Evolutionary conservation across 2,329 filamentous ascomycete genomes (phyloP).

Genomic region (Aspergillus glaucus): DNA sequence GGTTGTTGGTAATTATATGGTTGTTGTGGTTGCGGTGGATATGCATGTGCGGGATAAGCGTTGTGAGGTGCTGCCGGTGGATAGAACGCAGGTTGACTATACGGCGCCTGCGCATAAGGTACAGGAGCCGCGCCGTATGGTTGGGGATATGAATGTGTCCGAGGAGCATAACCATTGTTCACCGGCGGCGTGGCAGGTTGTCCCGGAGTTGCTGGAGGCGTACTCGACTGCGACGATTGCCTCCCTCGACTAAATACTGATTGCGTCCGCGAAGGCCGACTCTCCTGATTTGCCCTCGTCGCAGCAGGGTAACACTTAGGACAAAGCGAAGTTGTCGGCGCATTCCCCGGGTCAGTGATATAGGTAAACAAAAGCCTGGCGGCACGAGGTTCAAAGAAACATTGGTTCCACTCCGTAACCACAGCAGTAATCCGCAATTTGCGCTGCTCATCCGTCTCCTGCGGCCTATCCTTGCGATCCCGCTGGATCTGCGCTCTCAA

Average conservation of each 20-base stretch:
- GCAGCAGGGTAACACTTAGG: slow-evolving; percentile 36
- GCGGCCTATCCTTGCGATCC: slow-evolving; percentile 37
- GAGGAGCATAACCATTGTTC: slow-evolving; percentile 1
- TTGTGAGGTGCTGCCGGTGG: slow-evolving; percentile 8
- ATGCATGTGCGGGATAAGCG: slow-evolving; percentile 17
- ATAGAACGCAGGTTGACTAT: slow-evolving; percentile 16
- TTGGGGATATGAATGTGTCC: slow-evolving; percentile 7
- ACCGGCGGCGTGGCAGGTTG: slow-evolving; percentile 6
- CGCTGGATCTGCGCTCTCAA: slow-evolving; percentile 35
- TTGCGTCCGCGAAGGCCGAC: slow-evolving; percentile 6
- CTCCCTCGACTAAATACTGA: slow-evolving; percentile 6
- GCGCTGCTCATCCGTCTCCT: slow-evolving; percentile 38
- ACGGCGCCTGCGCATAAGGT: slow-evolving; percentile 11
- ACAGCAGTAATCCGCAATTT: slow-evolving; percentile 32
- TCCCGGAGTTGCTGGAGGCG: slow-evolving; percentile 4
- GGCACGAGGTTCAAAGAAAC: slow-evolving; percentile 35
- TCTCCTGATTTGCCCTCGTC: slow-evolving; percentile 23
- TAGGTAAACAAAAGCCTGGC: slow-evolving; percentile 30
- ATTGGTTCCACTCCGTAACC: slow-evolving; percentile 39
- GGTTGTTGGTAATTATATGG: slow-evolving; percentile 14
- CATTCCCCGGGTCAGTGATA: slow-evolving; percentile 25
- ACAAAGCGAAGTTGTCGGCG: slow-evolving; percentile 32
- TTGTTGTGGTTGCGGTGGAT: slow-evolving; percentile 16
- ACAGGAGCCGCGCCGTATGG: slow-evolving; percentile 9
- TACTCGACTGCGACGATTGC: slow-evolving; percentile 1